Base-by-base conservation (phyloP, 139 green algal species). In the Tetratostichococcus sp. region DNA sequence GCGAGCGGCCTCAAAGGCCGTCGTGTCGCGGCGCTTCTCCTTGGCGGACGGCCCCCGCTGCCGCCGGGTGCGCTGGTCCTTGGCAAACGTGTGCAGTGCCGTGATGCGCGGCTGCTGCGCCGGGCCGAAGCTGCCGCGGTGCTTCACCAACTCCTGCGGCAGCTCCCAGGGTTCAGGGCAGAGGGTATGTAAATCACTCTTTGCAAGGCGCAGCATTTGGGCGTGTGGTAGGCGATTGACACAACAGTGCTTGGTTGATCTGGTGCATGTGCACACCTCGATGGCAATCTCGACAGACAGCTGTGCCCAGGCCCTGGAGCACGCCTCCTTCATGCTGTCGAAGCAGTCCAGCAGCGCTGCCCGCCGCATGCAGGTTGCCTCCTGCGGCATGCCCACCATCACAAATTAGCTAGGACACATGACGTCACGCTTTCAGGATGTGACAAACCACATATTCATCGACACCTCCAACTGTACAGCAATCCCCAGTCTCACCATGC, bases 261-360 rank as follows among this genome's bases (percentile, higher is more conserved):
- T n/a, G n/a, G n/a, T n/a, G n/a, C n/a, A n/a, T n/a, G n/a, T 34
- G 25, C 43, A n/a, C 23, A 82, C 77, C 77, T 82, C 71, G 16
- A 82, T 73, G 31, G 77, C 77, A 14, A 82, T 43, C 74, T 93
- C 89, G 1, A 90, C 72, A 19, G 82, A 79, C 21, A 83, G 89
- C 19, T 82, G 78, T 1, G 89, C 89, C 89, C 89, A 93, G 19
- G 79, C 67, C 4, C 81, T 77, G 74, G 82, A 76, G 76, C 91
- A 86, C 39, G 76, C 79, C 22, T 34, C 77, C 34, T 77, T 78
- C 5, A 82, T 77, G 0, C 82, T 83, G 31, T 88, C 78, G 35
- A 91, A 65, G 73, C 85, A 91, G 50, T 86, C 80, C 58, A 92
- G 43, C 75, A 92, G 70, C 23, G 87, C 88, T 28, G 82, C 75